These are phyloP conservation scores for Fomitiporia mediterranea DNA, from an alignment of 1,284 basidiomycete species.

Conservation along the genomic window DNA sequence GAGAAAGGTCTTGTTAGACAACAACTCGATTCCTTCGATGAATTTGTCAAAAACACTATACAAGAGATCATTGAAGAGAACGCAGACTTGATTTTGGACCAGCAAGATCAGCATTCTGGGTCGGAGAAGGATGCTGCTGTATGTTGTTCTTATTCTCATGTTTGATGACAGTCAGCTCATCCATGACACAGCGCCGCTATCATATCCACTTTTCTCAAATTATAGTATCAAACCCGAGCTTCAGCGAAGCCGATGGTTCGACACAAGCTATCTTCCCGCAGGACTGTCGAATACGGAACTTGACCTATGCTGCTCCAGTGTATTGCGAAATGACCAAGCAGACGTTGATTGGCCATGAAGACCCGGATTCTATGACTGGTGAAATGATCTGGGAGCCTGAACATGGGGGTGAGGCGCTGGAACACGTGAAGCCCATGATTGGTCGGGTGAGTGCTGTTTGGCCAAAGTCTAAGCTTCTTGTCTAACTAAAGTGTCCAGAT, in stretches of 20 bases:
- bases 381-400: conserved; percentile 82
- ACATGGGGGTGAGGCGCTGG: conserved; percentile 48
- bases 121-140: conserved; percentile 67
- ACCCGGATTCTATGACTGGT: conserved; percentile 76
- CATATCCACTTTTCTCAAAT: conserved; percentile 98
- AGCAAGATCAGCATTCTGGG: conserved; percentile 93
- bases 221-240: conserved; percentile 90
- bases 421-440: not conserved
- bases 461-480: conserved; percentile 2
- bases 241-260: conserved; percentile 94
- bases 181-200: conserved; percentile 72
- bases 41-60: conserved; percentile 99
- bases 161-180: conserved; percentile 1
- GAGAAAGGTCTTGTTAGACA: conserved; percentile 97
- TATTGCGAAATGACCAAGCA: conserved; percentile 96
- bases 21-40: conserved; percentile 98
- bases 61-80: conserved; percentile 99
- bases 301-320: conserved; percentile 94
- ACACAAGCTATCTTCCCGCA: conserved; percentile 96
- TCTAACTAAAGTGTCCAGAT: conserved; percentile 48
- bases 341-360: conserved; percentile 75
- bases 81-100: conserved; percentile 89
- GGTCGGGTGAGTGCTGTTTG: conserved; percentile 8
- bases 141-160: conserved; percentile 15
- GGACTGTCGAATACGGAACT: conserved; percentile 90